Evolutionary conservation across 164 flowering plant genomes (phyloP).

Genomic region (Stephania cephalantha): DNA sequence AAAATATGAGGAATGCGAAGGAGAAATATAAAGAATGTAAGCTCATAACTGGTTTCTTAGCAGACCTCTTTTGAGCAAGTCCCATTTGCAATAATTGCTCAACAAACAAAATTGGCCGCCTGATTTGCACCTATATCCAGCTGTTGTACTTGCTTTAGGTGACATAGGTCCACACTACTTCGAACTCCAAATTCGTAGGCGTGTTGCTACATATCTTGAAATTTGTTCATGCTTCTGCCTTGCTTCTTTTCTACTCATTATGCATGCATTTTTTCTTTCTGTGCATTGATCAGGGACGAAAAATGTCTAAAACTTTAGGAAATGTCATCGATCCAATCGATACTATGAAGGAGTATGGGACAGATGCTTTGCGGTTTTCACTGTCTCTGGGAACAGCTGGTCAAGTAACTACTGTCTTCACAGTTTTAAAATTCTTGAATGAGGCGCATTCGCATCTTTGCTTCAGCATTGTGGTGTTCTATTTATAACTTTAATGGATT

Average conservation of each 20-base stretch:
- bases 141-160: too few species aligned
- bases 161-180: too few species aligned
- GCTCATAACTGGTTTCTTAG: too few species aligned
- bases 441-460: background rate
- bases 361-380: constrained; percentile 89
- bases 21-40: too few species aligned
- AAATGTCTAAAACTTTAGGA: constrained; percentile 94
- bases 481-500: constrained; percentile 2
- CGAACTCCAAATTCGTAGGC: too few species aligned
- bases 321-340: constrained; percentile 94
- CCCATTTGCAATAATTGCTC: background rate
- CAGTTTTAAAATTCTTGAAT: constrained; percentile 4
- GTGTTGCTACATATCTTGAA: background rate
- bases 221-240: background rate
- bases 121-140: too few species aligned
- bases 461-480: background rate
- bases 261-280: background rate
- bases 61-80: too few species aligned
- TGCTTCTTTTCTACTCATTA: background rate
- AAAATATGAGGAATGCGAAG: too few species aligned
- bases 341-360: constrained; percentile 78
- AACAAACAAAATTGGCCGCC: too few species aligned
- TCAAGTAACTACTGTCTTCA: constrained; percentile 54
- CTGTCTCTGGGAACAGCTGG: constrained; percentile 92
- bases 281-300: constrained; percentile 59